phyloP scores from a whole-genome alignment of 2,329 filamentous ascomycete genomes.

The Colletotrichum sublineola region DNA sequence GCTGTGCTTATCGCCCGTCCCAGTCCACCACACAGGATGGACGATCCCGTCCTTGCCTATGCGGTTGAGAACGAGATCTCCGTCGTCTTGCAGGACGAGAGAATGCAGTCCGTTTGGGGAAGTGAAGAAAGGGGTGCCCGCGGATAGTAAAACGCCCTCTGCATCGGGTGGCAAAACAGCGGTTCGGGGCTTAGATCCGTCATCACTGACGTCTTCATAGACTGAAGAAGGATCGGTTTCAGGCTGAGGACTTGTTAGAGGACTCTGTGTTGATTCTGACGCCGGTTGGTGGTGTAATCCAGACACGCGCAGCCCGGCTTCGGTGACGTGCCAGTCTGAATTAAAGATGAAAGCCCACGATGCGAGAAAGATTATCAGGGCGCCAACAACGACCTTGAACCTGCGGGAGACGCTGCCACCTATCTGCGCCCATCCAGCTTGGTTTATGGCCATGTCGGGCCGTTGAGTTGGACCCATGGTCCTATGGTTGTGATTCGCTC shows the following conservation, averaged over 20 bases:
- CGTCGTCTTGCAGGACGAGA: slow-evolving; percentile 37
- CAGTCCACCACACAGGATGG: slow-evolving; percentile 41
- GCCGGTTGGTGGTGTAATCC: background rate
- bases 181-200: background rate
- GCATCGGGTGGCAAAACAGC: slow-evolving; percentile 26
- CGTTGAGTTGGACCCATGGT: slow-evolving; percentile 30
- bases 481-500: background rate
- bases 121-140: slow-evolving; percentile 13
- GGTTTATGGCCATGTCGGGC: slow-evolving; percentile 16
- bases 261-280: background rate
- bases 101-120: slow-evolving; percentile 34
- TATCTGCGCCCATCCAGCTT: slow-evolving; percentile 16
- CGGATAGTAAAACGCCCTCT: slow-evolving; percentile 32
- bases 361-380: slow-evolving; percentile 21
- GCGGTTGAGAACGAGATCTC: slow-evolving; percentile 38
- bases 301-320: slow-evolving; percentile 11
- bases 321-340: slow-evolving; percentile 24
- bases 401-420: slow-evolving; percentile 19
- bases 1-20: slow-evolving; percentile 30
- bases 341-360: slow-evolving; percentile 23
- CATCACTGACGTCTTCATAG: background rate
- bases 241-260: background rate
- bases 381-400: slow-evolving; percentile 22
- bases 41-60: slow-evolving; percentile 17
- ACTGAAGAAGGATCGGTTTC: too few relatives aligned